Evolutionary conservation across 306 rosid species (phyloP).

Genomic region (Abrus precatorius): DNA sequence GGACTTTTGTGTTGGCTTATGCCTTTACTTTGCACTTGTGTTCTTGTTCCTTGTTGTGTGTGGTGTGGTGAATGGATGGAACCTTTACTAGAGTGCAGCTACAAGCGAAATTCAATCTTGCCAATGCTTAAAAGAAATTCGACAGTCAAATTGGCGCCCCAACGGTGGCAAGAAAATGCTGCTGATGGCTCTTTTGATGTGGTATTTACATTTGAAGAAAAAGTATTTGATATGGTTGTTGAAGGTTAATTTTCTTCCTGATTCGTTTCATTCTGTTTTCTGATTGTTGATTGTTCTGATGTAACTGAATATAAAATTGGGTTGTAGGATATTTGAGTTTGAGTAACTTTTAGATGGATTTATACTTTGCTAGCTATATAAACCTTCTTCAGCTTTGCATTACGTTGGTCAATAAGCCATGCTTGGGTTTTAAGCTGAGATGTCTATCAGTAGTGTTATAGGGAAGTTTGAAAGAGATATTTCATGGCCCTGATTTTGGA

Average conservation of each 20-base stretch:
- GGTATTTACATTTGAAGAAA: slow-evolving; percentile 88
- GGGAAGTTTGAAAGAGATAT: slow-evolving; percentile 13
- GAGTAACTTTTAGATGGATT: neutral
- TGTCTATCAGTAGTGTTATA: neutral
- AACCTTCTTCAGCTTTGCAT: slow-evolving; percentile 5
- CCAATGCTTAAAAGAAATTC: slow-evolving; percentile 93
- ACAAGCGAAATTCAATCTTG: slow-evolving; percentile 86
- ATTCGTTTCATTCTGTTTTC: slow-evolving; percentile 32
- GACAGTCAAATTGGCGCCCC: slow-evolving; percentile 84
- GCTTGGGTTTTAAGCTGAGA: slow-evolving; percentile 21
- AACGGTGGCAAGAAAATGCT: slow-evolving; percentile 96
- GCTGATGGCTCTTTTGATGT: slow-evolving; percentile 85
- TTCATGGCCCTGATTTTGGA: slow-evolving; percentile 7
- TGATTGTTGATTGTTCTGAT: slow-evolving; percentile 1
- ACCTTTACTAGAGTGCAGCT: slow-evolving; percentile 68
- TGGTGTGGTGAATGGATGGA: slow-evolving; percentile 24
- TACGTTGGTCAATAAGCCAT: slow-evolving; percentile 19
- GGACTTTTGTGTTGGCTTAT: slow-evolving; percentile 4
- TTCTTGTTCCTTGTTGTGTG: slow-evolving; percentile 21
- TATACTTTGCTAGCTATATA: slow-evolving; percentile 12
- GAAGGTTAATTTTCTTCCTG: slow-evolving; percentile 69
- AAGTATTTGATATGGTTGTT: slow-evolving; percentile 92
- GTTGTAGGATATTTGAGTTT: slow-evolving; percentile 23
- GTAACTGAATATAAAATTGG: neutral
- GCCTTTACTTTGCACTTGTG: slow-evolving; percentile 17